Base-by-base conservation (phyloP, 108 stramenopile genomes). In the Nitzschia palea region DNA sequence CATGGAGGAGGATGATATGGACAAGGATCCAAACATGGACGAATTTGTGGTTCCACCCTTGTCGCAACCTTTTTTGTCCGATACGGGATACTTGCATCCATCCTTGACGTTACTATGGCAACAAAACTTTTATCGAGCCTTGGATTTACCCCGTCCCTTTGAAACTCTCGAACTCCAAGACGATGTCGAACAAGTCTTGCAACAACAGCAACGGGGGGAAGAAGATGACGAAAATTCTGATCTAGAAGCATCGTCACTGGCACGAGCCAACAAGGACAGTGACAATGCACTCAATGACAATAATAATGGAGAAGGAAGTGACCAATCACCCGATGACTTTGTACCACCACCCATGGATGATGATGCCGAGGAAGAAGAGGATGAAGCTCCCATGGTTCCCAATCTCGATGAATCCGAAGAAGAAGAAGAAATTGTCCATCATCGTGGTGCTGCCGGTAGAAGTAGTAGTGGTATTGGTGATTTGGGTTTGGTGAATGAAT, bases 401-500 rank as follows among this genome's bases (percentile, higher is more conserved):
- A 27, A 44, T 53, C 62, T 77, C 34, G 79, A 79, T 34, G 75
- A 74, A 9, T 47, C 61, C 12, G 66, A 55, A 1, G 54, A 74
- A 10, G 51, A 62, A 25, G 80, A 79, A 51, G 68, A 77, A 23
- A 72, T 65, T 40, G 44, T 25, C 9, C 27, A 5, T 31, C 54
- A 55, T 31, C 63, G 70, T 58, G 61, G 65, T 28, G 62, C 76
- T 20, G 52, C 43, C 2, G 76, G 76, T 40, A 76, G 67, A 66
- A 36, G 80, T 55, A 76, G 67, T 66, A 36, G 80, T 55, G 60
- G 42, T 30, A 70, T 71, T 45, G 71, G 74, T 43, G 62, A 69
- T 42, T 83, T 90, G 36, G 89, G 90, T 23, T 76, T 87, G 50
- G 90, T 88, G 74, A 91, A 90, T 58, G 89, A 89, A 64, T 73